Evolutionary conservation across 768 basidiomycete genomes (phyloP).

Genomic region (Rhizopogon vulgaris): DNA sequence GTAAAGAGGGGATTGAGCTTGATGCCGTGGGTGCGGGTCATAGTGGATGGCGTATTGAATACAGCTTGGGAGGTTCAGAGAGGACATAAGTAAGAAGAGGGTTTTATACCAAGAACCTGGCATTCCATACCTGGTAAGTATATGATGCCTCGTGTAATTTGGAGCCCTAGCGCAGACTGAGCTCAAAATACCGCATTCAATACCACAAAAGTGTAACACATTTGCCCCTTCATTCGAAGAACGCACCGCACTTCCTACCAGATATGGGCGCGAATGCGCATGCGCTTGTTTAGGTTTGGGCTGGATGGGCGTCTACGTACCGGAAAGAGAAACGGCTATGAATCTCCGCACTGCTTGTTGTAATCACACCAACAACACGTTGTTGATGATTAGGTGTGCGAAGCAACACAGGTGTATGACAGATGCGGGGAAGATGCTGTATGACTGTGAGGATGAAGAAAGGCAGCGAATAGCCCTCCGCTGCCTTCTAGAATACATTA

Average conservation of each 20-base stretch:
- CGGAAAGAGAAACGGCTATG: slow-evolving; percentile 3
- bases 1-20: slow-evolving; percentile 14
- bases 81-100: too few relatives aligned
- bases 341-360: slow-evolving; percentile 1
- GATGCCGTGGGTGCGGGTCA: slow-evolving; percentile 12
- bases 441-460: neutral
- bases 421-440: slow-evolving; percentile 18
- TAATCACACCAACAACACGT: slow-evolving; percentile 7
- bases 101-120: slow-evolving; percentile 11
- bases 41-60: slow-evolving; percentile 3
- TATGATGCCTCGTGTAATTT: neutral
- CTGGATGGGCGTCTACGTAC: neutral
- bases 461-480: neutral
- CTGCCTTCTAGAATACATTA: neutral
- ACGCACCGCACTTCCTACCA: neutral
- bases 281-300: neutral
- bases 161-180: neutral
- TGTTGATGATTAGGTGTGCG: neutral
- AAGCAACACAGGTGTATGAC: neutral
- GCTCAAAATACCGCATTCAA: neutral
- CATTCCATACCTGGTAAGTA: neutral
- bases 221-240: slow-evolving; percentile 13
- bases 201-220: slow-evolving; percentile 5
- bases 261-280: neutral
- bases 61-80: neutral